Evolutionary conservation across 2,329 filamentous ascomycete genomes (phyloP), one percentile per base, ranked within the genome.

Genomic region (Xylariaceae sp.): DNA sequence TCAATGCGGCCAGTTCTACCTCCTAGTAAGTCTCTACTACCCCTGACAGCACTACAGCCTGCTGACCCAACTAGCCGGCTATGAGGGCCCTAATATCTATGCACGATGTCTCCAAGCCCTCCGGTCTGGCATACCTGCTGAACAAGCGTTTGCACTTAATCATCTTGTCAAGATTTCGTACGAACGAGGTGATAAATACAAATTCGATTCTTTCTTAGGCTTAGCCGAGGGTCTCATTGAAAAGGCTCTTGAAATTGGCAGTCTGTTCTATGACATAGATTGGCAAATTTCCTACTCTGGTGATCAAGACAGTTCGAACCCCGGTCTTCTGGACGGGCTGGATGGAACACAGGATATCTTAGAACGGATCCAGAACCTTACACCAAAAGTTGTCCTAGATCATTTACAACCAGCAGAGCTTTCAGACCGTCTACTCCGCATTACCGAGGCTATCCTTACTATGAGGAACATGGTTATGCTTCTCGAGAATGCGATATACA

Each of bases 391-490:
- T 19, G 77, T 88, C 14, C 79, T 87, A 2, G 87, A 90, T 60
- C 84, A 91, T 66, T 80, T 97, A 23, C 85, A 93, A 61, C 85
- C 91, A 0, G 85, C 86, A 26, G 82, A 87, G 5, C 91, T 90
- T 64, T 82, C 85, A 12, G 87, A 92, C 61, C 79, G 83, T 37
- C 80, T 98, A 58, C 84, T 90, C 11, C 85, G 91, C 63, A 83
- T 96, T 60, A 94, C 89, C 21, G 93, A 98, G 74, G 92, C 95
- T 2, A 87, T 89, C 17, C 79, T 98, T 43, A 93, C 96, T 16
- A 81, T 98, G 39, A 87, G 95, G 48, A 99, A 99, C 73, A 97
- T 99, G 92, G 88, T 93, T n/a, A 90, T 96, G 74, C 79, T 97
- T 17, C 85, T 88, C 19, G 92, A 96, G 61, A 99, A 99, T 70